These are phyloP conservation scores for Alternaria brassicicola DNA, from an alignment of 2,329 filamentous ascomycete species.

Conservation along the genomic window DNA sequence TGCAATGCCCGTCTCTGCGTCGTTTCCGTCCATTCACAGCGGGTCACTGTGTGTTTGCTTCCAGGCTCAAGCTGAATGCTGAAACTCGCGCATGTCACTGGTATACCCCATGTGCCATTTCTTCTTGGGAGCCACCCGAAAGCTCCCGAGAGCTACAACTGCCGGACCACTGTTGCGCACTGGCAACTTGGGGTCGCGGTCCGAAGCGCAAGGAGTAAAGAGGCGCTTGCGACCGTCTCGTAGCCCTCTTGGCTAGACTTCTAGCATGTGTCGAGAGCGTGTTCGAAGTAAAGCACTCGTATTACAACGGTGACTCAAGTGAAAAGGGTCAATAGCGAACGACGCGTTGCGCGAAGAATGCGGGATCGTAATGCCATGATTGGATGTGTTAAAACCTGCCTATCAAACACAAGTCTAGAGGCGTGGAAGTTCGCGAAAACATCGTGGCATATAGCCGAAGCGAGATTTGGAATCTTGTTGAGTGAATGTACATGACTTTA, in stretches of 20 bases:
- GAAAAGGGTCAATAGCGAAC: background rate
- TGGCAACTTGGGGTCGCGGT: background rate
- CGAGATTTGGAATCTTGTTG: background rate
- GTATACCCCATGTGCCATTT: conserved; percentile 8
- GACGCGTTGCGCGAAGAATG: background rate
- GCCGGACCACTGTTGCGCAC: conserved; percentile 2
- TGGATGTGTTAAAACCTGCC: background rate
- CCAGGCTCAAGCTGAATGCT: conserved; percentile 63
- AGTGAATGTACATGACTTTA: conserved; percentile 13
- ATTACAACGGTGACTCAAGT: background rate
- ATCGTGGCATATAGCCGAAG: background rate
- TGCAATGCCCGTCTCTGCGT: conserved; percentile 10
- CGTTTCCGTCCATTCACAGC: conserved; percentile 10
- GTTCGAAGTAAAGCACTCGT: background rate
- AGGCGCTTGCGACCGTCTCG: background rate
- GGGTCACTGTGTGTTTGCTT: conserved; percentile 15
- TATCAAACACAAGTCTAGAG: background rate
- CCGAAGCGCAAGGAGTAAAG: conserved; percentile 7
- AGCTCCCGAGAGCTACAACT: conserved; percentile 3
- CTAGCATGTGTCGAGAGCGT: background rate
- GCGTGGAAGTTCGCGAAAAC: background rate
- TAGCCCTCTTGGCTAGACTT: background rate
- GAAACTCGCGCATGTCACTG: conserved; percentile 68
- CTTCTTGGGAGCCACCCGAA: background rate
- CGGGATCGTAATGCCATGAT: background rate